Evolutionary conservation across 371 early-diverging fungal genomes (phyloP).

Genomic region (Rozella allomycis): DNA sequence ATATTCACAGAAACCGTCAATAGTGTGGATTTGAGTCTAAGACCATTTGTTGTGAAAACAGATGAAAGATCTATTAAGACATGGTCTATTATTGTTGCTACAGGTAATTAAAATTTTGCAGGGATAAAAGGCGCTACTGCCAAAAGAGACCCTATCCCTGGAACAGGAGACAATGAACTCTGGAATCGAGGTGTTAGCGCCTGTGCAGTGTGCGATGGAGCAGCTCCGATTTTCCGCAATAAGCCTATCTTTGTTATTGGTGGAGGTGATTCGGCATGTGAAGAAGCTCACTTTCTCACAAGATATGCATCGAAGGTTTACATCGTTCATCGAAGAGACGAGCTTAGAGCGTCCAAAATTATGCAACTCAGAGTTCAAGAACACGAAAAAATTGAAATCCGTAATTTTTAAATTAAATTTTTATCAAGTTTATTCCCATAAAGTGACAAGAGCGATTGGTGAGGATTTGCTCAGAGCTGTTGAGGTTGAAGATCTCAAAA

Average conservation of each 20-base stretch:
- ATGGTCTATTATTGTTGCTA: slow-evolving; percentile 80
- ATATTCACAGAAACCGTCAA: slow-evolving; percentile 76
- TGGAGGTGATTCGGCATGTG: slow-evolving; percentile 98
- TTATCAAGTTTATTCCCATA: slow-evolving; percentile 14
- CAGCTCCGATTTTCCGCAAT: slow-evolving; percentile 85
- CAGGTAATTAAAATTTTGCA: too few species aligned
- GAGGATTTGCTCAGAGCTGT: slow-evolving; percentile 3
- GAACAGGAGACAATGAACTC: slow-evolving; percentile 49
- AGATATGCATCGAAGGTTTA: slow-evolving; percentile 79
- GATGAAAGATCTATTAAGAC: slow-evolving; percentile 20
- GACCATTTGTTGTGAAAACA: slow-evolving; percentile 46
- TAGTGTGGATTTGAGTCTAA: slow-evolving; percentile 47
- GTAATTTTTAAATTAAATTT: slow-evolving; percentile 28
- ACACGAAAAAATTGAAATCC: slow-evolving; percentile 73
- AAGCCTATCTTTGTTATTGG: slow-evolving; percentile 77
- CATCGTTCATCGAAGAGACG: slow-evolving; percentile 83
- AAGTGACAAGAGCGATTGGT: slow-evolving; percentile 40
- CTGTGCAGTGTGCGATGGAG: slow-evolving; percentile 98
- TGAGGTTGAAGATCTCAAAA: slow-evolving; percentile 14
- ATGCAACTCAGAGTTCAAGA: slow-evolving; percentile 64
- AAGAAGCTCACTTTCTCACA: slow-evolving; percentile 84
- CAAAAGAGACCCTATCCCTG: slow-evolving; percentile 43
- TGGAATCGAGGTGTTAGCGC: slow-evolving; percentile 96
- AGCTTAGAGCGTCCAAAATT: slow-evolving; percentile 86
- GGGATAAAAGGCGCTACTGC: too few species aligned